Conservation (phyloP, 2,329 filamentous ascomycete genomes). For the Alternaria sp. region DNA sequence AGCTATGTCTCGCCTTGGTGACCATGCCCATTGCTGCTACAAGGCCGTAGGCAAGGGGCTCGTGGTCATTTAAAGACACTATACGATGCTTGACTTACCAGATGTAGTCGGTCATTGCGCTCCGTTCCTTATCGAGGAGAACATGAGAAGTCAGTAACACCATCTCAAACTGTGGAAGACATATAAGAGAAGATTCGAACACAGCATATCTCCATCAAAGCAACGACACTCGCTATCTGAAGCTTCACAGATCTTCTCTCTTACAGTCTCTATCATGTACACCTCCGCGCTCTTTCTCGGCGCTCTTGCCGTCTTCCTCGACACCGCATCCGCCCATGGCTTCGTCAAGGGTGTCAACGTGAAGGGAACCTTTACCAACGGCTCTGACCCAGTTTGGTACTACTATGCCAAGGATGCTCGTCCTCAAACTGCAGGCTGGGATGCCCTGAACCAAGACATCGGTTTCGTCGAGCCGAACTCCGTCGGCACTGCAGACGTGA, state of each 20-base stretch:
- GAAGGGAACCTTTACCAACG: slow-evolving; percentile 35
- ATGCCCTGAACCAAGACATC: slow-evolving; percentile 48
- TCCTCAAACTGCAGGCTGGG: slow-evolving; percentile 48
- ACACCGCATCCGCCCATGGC: slow-evolving; percentile 41
- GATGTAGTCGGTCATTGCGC: neutral
- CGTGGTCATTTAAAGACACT: slow-evolving; percentile 16
- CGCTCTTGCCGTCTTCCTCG: slow-evolving; percentile 30
- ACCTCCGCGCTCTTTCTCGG: slow-evolving; percentile 29
- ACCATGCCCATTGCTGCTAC: slow-evolving; percentile 13
- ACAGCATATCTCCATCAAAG: slow-evolving; percentile 1
- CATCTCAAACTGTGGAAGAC: neutral
- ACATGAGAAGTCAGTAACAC: neutral
- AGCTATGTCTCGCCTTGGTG: slow-evolving; percentile 7
- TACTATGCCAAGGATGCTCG: slow-evolving; percentile 35
- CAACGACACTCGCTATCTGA: neutral
- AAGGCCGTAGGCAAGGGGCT: slow-evolving; percentile 7
- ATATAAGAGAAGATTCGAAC: slow-evolving; percentile 13
- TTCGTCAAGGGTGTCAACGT: slow-evolving; percentile 39
- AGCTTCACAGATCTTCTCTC: neutral
- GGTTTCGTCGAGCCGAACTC: slow-evolving; percentile 48
- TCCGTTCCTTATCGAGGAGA: slow-evolving; percentile 1
- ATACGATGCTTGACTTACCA: slow-evolving; percentile 8
- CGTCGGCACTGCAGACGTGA: slow-evolving; percentile 41
- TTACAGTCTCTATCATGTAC: slow-evolving; percentile 22
- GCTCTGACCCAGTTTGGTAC: slow-evolving; percentile 46